Base-by-base conservation (phyloP, 2,329 filamentous ascomycete genomes). In the Exophiala xenobiotica region DNA sequence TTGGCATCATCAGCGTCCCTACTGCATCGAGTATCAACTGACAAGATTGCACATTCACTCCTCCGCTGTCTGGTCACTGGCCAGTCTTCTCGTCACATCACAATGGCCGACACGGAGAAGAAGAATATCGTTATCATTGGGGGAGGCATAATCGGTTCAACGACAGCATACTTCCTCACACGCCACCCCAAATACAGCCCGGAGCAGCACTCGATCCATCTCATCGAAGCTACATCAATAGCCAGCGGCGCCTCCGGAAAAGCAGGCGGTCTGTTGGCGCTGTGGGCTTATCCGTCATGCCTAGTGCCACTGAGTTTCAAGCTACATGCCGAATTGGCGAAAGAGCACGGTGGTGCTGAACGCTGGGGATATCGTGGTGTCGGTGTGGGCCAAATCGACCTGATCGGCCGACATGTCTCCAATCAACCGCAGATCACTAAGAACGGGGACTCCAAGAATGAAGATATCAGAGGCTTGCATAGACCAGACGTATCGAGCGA, bases 191-290 rank as follows among this genome's bases (percentile, higher is more conserved):
- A 80, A 23, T 97, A 88, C 73, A 79, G 93, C 67, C 83, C 85
- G 35, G 71, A 79, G 18, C 80, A 81, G 46, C 88, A 96, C 68
- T 85, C 78, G 46, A 86, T 97, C 63, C 95, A 88, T 1, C 77
- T 99, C 23, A 78, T 97, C 48, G 93, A 99, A 75, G 90, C 93
- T 0, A 84, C 83, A 2, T 78, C 84, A 38, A 85, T 97, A 58
- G 93, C 93, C 5, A 83, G 89, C n/a, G 92, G 88, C 19, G 92
- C 93, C 29, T 96, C 90, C 6, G 93, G 93, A 33, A 97, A 96
- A 72, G 92, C 93, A 0, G 93, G 93, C 12, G 93, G 93, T 1
- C 77, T 99, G 3, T 78, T 99, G 18, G 93, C 86, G 1, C 76
- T 91, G 12, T 97, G 92, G 90, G 93, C 92, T 1, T 96, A 96